Base-by-base conservation (phyloP, 2,329 filamentous ascomycete genomes). In the Cercospora sesami region DNA sequence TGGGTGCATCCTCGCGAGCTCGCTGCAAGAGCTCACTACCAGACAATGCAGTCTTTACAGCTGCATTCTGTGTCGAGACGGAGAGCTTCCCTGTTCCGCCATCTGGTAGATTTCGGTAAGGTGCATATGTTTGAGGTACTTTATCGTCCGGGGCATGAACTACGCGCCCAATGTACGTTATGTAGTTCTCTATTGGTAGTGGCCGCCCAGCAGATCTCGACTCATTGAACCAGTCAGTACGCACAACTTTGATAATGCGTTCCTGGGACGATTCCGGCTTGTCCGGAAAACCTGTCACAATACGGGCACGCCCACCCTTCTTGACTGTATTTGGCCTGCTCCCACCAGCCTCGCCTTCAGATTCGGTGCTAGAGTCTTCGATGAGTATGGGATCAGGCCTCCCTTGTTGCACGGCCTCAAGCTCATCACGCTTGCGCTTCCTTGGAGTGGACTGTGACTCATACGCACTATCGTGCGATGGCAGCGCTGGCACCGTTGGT, bases 171-270 rank as follows among this genome's bases (percentile, higher is more conserved):
- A 79, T 78, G 72, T 87, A 89, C 23, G 87, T 80, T 4, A 85
- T 60, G 68, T 83, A 86, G n/a, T 81, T 75, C 9, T 81, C 77
- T 2, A 85, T 68, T 6, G 86, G 81, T 5, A 87, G 74, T 14
- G 82, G 64, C 36, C 74, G 74, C 10, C 81, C 80, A 21, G 79
- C 75, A 64, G 78, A 73, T 18, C 84, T 70, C 33, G 83, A 88
- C 18, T 81, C 78, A 3, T 82, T 74, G 26, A 88, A 74, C 87
- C 87, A 89, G 12, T 84, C 81, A 5, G 86, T 71, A 68, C 80
- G 85, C 51, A 88, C 73, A 2, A 89, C 83, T 68, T 80, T 82
- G 59, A 88, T 73, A 10, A 77, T 73, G 36, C 81, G 77, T 4
- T 75, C 72, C 12, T 30, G 51, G 23, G 18, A n/a, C 30, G 23